These are phyloP conservation scores for Fusarium incarnatum DNA, from an alignment of 2,329 filamentous ascomycete species.

Conservation along the genomic window DNA sequence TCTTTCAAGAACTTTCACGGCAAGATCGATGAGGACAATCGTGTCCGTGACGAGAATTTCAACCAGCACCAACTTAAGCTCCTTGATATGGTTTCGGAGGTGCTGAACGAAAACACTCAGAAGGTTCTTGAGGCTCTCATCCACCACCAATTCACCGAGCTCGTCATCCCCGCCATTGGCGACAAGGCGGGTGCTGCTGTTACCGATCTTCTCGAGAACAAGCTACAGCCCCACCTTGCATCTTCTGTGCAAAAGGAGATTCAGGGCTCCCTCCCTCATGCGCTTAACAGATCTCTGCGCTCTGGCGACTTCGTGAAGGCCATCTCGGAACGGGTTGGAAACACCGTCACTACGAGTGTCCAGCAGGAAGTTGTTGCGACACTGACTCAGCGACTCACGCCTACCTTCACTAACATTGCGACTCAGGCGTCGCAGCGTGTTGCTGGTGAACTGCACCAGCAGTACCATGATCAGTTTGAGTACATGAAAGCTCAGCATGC, in stretches of 20 bases:
- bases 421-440: slow-evolving; percentile 75
- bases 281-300: slow-evolving; percentile 66
- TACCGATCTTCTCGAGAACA: slow-evolving; percentile 76
- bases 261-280: slow-evolving; percentile 75
- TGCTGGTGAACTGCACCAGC: slow-evolving; percentile 74
- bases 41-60: slow-evolving; percentile 63
- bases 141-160: slow-evolving; percentile 77
- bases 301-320: slow-evolving; percentile 78
- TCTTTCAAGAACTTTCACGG: slow-evolving; percentile 71
- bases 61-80: slow-evolving; percentile 65
- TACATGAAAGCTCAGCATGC: slow-evolving; percentile 63
- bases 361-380: slow-evolving; percentile 75
- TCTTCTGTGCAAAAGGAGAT: slow-evolving; percentile 78
- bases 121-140: slow-evolving; percentile 83
- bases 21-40: slow-evolving; percentile 73
- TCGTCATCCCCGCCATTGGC: slow-evolving; percentile 80
- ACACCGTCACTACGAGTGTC: slow-evolving; percentile 73
- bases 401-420: slow-evolving; percentile 73
- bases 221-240: slow-evolving; percentile 74
- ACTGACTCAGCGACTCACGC: slow-evolving; percentile 72
- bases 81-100: slow-evolving; percentile 68
- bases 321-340: slow-evolving; percentile 76
- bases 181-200: slow-evolving; percentile 75
- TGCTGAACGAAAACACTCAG: slow-evolving; percentile 72
- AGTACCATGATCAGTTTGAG: slow-evolving; percentile 64